These are phyloP conservation scores for Multifurca ochricompacta DNA, from an alignment of 768 basidiomycete species.

Conservation along the genomic window DNA sequence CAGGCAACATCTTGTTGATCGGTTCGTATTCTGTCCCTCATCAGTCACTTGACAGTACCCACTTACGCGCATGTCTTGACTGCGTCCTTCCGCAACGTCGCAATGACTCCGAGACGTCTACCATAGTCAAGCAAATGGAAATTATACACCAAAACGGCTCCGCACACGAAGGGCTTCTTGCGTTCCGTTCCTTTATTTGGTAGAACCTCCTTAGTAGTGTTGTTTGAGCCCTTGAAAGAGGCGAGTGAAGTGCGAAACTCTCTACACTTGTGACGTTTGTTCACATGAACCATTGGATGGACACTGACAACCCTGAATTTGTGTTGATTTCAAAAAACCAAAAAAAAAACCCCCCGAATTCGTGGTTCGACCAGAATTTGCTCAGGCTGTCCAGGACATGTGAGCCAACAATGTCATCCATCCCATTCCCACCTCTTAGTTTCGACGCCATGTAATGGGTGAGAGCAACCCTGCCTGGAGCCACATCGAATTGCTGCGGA, in stretches of 20 bases:
- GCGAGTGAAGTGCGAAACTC: not conserved
- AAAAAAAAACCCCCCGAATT: no score
- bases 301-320: conserved; percentile 6
- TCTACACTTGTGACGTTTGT: no score
- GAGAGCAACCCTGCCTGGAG: no score
- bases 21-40: conserved; percentile 42
- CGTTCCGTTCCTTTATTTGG: conserved; percentile 3
- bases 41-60: not conserved
- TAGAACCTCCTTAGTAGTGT: not conserved
- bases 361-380: no score
- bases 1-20: conserved; percentile 83
- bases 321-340: no score
- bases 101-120: not conserved
- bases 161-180: conserved; percentile 26
- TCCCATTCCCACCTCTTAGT: no score
- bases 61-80: not conserved
- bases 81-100: not conserved
- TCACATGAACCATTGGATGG: not conserved
- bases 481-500: conserved; percentile 70
- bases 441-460: no score
- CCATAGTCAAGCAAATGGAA: conserved; percentile 1
- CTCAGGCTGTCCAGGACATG: not conserved
- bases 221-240: no score
- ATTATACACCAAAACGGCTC: conserved; percentile 30
- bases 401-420: conserved; percentile 36